Conservation (phyloP, 768 basidiomycete species). For the Kwoniella sp. region DNA sequence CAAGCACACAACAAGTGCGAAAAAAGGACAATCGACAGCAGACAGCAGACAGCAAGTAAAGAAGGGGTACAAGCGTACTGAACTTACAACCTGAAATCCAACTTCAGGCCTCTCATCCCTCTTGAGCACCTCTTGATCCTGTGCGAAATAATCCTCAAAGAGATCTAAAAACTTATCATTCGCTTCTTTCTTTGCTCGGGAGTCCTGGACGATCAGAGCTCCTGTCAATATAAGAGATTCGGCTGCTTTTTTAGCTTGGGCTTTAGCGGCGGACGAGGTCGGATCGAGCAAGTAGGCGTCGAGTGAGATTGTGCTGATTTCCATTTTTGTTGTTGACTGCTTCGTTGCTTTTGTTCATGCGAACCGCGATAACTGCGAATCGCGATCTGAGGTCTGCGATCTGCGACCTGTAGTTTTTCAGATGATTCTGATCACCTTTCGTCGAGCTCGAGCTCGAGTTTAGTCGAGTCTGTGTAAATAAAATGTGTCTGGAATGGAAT, state of each 20-base stretch:
- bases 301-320: slow-evolving; percentile 41
- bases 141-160: slow-evolving; percentile 89
- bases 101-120: slow-evolving; percentile 81
- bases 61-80: background rate
- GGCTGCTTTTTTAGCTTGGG: slow-evolving; percentile 64
- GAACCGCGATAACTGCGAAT: too few species aligned
- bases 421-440: too few species aligned
- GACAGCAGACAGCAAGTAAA: too few species aligned
- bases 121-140: slow-evolving; percentile 65
- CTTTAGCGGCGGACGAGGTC: slow-evolving; percentile 19
- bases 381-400: too few species aligned
- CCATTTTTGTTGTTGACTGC: background rate
- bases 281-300: slow-evolving; percentile 44
- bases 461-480: too few species aligned
- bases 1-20: too few species aligned
- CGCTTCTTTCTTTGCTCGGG: slow-evolving; percentile 77
- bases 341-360: too few species aligned
- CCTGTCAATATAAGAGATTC: slow-evolving; percentile 80
- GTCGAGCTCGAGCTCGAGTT: too few species aligned
- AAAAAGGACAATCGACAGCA: too few species aligned
- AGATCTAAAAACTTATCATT: slow-evolving; percentile 83
- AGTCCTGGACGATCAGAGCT: slow-evolving; percentile 81
- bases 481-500: too few species aligned
- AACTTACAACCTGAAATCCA: slow-evolving; percentile 68
- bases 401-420: too few species aligned